A percentile compares a stretch with the other conserved stretches of the same genome.
phyloP scores from a whole-genome alignment of 257 asterid species.

The Fraxinus quadrangulata region DNA sequence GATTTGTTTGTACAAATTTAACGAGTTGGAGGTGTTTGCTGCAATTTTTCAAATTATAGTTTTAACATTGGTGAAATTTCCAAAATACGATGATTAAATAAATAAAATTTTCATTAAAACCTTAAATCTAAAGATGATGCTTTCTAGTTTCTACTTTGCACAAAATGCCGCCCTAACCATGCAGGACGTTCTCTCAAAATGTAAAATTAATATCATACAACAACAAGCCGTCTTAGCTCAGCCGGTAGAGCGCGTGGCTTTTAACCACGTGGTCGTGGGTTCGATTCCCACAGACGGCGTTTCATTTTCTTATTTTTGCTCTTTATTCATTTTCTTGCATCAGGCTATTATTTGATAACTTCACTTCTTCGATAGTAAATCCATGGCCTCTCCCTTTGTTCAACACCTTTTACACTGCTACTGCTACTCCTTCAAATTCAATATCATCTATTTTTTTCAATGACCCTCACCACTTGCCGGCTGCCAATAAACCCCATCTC shows the following conservation, averaged over 20 bases:
- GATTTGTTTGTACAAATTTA: too few species aligned
- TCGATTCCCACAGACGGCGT: slow-evolving; percentile 97
- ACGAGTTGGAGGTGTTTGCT: too few species aligned
- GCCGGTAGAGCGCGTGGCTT: slow-evolving; percentile 99
- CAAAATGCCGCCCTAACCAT: too few species aligned
- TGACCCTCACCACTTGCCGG: slow-evolving; percentile 18
- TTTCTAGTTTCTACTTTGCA: too few species aligned
- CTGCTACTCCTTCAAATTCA: slow-evolving; percentile 10
- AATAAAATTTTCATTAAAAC: too few species aligned
- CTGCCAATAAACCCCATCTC: slow-evolving; percentile 25
- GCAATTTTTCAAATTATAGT: too few species aligned
- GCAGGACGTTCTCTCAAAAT: too few species aligned
- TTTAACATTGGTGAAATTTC: too few species aligned
- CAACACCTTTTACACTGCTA: slow-evolving; percentile 21
- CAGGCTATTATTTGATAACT: neutral
- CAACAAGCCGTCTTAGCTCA: slow-evolving; percentile 76
- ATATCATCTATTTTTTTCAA: slow-evolving; percentile 19
- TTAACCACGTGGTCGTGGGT: slow-evolving; percentile 99
- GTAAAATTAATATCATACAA: too few species aligned
- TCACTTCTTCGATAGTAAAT: neutral
- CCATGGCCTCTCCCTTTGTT: slow-evolving; percentile 20
- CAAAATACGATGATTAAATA: too few species aligned
- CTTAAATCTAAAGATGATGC: too few species aligned
- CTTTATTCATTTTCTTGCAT: neutral
- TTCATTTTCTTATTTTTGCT: too few species aligned